Percentiles rank a stretch among this genome's conserved stretches.
Evolutionary conservation across 305 asterid species (phyloP).

Genomic region (Fraxinus greggii): DNA sequence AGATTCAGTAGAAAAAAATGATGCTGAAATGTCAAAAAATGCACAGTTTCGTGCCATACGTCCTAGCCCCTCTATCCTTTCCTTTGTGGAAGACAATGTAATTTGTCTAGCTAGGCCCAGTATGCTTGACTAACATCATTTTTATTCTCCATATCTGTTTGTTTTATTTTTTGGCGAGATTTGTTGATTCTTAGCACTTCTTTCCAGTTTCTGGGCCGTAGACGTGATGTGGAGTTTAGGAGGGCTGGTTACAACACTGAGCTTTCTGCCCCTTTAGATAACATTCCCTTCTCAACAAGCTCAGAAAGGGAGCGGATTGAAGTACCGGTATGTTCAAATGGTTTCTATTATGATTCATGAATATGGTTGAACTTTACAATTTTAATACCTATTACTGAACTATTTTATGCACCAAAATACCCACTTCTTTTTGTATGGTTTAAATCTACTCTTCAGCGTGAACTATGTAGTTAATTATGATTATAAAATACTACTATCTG

Average conservation of each 20-base stretch:
- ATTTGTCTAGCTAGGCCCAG: conserved; percentile 26
- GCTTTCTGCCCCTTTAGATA: conserved; percentile 83
- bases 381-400: neutral
- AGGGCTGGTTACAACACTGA: conserved; percentile 91
- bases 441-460: neutral
- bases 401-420: neutral
- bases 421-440: neutral
- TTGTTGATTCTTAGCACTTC: conserved; percentile 19
- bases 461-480: neutral
- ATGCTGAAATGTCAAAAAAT: conserved; percentile 67
- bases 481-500: neutral
- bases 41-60: conserved; percentile 93
- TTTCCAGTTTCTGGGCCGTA: conserved; percentile 85
- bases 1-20: conserved; percentile 38
- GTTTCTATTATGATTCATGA: neutral
- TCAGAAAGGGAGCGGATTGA: conserved; percentile 87
- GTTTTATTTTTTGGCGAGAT: conserved; percentile 12
- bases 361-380: neutral
- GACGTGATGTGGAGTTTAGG: conserved; percentile 78
- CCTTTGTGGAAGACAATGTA: conserved; percentile 96
- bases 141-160: conserved; percentile 8
- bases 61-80: conserved; percentile 84
- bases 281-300: conserved; percentile 77
- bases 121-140: conserved; percentile 28
- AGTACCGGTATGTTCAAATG: conserved; percentile 64